Base-by-base conservation (phyloP, 2,329 filamentous ascomycete genomes). In the Scedosporium minutisporum region DNA sequence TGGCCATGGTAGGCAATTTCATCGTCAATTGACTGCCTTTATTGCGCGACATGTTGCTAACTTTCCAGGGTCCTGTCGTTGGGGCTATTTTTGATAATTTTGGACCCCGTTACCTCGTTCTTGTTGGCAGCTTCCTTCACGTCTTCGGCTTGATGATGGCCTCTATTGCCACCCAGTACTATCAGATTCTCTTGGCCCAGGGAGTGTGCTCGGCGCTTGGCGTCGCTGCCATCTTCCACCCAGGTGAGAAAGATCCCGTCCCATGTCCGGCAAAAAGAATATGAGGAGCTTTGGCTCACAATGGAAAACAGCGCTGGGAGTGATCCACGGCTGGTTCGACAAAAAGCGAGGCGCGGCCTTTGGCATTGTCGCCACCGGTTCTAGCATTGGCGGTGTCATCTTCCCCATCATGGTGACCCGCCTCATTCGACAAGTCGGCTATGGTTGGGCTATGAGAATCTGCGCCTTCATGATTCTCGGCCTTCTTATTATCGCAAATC, bases 71-170 rank as follows among this genome's bases (percentile, higher is more conserved):
- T 0, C 84, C 85, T 0, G 67, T 89, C 6, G 79, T 86, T n/a
- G 87, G 87, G 2, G 80, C 77, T 38, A 63, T 87, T 0, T 88
- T 81, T 66, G 88, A 90, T 67, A 82, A 76, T 63, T 82, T 84
- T 63, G 87, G 87, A 0, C 84, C 87, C 0, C 78, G 80, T 29
- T 79, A 74, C 57, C 72, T 89, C 0, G 69, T 87, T 1, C 41
- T 84, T 1, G 68, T 70, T 12, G 84, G 84, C 16, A 79, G 77
- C 0, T 71, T 86, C 61, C 68, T 85, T 41, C 81, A 86, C 62
- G 79, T 87, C 16, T 81, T 87, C 62, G 81, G 82, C 2, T 68
- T 88, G 4, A 87, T 88, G 82, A 86, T 87, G 83, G 77, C 82
- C 0, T 81, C 77, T 6, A 71, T 88, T 6, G 68, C 69, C n/a